Evolutionary conservation across 345 rosid genomes (phyloP).

Genomic region (Corymbia maculata): DNA sequence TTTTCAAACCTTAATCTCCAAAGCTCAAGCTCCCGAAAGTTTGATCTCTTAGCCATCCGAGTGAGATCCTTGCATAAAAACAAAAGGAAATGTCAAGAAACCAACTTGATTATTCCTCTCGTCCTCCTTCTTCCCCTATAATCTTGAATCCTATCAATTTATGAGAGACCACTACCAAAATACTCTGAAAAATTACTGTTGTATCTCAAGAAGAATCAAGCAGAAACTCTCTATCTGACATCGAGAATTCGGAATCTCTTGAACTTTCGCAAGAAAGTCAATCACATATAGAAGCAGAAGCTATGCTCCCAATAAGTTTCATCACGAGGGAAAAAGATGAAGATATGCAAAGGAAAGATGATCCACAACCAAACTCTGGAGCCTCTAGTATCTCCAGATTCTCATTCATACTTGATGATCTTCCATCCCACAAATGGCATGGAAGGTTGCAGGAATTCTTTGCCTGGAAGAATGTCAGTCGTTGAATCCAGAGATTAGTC

Average conservation of each 20-base stretch:
- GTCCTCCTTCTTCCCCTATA: neutral
- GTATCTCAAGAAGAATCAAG: neutral
- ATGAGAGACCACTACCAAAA: neutral
- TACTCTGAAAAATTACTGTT: neutral
- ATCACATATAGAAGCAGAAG: neutral
- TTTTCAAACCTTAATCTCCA: neutral
- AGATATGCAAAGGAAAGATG: neutral
- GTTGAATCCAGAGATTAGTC: neutral
- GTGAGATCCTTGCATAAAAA: neutral
- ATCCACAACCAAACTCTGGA: neutral
- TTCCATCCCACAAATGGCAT: neutral
- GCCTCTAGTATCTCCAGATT: neutral
- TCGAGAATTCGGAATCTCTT: neutral
- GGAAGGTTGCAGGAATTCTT: neutral
- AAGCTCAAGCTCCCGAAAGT: neutral
- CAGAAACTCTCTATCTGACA: neutral
- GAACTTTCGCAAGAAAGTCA: neutral
- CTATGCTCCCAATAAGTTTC: neutral
- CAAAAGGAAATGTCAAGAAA: neutral
- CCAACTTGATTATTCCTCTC: neutral
- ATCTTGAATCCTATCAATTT: neutral
- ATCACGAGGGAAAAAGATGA: neutral
- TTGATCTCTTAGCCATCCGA: neutral
- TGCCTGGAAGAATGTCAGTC: neutral
- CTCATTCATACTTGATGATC: neutral